These are phyloP conservation scores for Rhodomyrtus psidioides DNA, from an alignment of 441 rosid species.

Conservation along the genomic window DNA sequence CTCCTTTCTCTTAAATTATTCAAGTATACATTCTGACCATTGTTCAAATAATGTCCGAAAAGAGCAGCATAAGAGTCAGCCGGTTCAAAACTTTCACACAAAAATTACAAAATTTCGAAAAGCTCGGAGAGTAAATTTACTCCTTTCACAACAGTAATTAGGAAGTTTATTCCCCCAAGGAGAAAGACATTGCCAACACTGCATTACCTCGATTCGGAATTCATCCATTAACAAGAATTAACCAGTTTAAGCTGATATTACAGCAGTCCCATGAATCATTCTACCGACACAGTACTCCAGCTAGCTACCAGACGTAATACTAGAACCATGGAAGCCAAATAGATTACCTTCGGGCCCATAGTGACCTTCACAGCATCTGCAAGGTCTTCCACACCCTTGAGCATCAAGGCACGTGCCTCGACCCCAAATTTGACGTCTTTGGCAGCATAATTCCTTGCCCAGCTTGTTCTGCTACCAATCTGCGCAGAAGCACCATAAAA, in stretches of 20 bases:
- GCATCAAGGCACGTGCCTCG: conserved; percentile 84
- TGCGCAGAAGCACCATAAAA: conserved; percentile 7
- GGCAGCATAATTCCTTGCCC: conserved; percentile 67
- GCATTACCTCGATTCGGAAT: background rate
- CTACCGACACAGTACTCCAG: background rate
- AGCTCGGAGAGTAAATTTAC: background rate
- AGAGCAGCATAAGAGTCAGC: background rate
- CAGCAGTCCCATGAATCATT: background rate
- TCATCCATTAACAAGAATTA: background rate
- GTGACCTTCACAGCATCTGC: conserved; percentile 84
- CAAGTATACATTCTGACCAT: background rate
- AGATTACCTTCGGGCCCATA: conserved; percentile 88
- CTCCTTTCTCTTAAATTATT: background rate
- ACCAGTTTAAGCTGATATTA: background rate
- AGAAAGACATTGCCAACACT: background rate
- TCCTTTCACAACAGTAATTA: background rate
- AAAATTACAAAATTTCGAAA: background rate
- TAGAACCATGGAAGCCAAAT: background rate
- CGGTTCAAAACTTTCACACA: background rate
- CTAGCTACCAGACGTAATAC: background rate
- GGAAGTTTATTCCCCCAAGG: background rate
- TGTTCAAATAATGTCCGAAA: background rate
- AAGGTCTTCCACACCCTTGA: conserved; percentile 82
- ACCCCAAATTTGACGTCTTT: conserved; percentile 81
- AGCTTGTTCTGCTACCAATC: conserved; percentile 62